These are phyloP conservation scores for Epithele typhae DNA, from an alignment of 768 basidiomycete genomes.

Conservation along the genomic window DNA sequence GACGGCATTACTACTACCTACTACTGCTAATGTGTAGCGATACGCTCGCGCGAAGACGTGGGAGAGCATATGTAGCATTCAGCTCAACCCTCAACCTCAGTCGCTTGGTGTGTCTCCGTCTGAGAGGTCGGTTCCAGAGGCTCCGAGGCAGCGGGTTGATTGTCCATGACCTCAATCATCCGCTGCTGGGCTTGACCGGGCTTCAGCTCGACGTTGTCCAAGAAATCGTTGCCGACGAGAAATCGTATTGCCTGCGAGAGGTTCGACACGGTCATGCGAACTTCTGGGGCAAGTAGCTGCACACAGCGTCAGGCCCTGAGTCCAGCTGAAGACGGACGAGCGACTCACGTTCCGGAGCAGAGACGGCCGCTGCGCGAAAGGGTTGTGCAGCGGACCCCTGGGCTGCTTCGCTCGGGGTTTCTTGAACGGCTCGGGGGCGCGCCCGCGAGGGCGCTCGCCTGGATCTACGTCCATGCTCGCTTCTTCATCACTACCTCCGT, in stretches of 20 bases:
- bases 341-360: conserved; percentile 73
- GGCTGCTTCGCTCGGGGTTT: conserved; percentile 37
- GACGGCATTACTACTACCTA: conserved; percentile 3
- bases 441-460: too few species aligned
- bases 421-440: conserved; percentile 11
- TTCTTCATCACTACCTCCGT: too few species aligned
- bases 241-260: conserved; percentile 91
- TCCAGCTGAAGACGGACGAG: too few species aligned
- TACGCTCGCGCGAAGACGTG: conserved; percentile 1
- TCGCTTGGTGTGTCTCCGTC: too few species aligned
- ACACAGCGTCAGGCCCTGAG: too few species aligned
- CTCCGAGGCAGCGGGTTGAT: conserved; percentile 11
- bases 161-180: conserved; percentile 56
- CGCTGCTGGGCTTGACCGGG: conserved; percentile 70
- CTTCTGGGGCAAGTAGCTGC: conserved; percentile 81
- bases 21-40: conserved; percentile 10
- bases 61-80: conserved; percentile 10
- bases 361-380: conserved; percentile 63
- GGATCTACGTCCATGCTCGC: neutral
- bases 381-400: conserved; percentile 50
- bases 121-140: too few species aligned
- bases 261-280: conserved; percentile 84
- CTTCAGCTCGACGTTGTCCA: conserved; percentile 71
- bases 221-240: conserved; percentile 84
- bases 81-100: conserved; percentile 4